These are phyloP conservation scores for Fomitopsis betulina DNA, from an alignment of 1,284 basidiomycete genomes.

Conservation along the genomic window DNA sequence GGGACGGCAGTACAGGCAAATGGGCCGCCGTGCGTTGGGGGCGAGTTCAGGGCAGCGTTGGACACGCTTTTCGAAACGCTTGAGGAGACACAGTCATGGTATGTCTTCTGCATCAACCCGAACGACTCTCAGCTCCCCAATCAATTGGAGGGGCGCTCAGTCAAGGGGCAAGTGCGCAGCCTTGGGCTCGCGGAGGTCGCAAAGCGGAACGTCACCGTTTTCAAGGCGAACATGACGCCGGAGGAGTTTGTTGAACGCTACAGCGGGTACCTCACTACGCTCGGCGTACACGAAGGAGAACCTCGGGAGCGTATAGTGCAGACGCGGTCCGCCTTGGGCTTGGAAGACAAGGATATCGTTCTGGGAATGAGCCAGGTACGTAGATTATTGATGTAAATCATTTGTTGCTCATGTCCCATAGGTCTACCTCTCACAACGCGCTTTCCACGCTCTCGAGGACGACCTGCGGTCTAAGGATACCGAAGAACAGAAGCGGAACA, in stretches of 20 bases:
- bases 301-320: slow-evolving; percentile 53
- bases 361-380: slow-evolving; percentile 77
- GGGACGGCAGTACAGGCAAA: slow-evolving; percentile 26
- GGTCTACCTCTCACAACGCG: slow-evolving; percentile 87
- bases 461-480: slow-evolving; percentile 77
- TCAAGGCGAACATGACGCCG: slow-evolving; percentile 83
- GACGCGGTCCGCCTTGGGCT: slow-evolving; percentile 56
- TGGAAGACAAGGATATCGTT: slow-evolving; percentile 75
- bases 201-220: slow-evolving; percentile 60
- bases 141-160: slow-evolving; percentile 87
- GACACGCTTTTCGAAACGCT: slow-evolving; percentile 87
- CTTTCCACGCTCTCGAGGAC: slow-evolving; percentile 91
- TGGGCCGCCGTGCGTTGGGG: slow-evolving; percentile 71
- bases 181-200: slow-evolving; percentile 80
- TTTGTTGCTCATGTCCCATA: slow-evolving; percentile 27
- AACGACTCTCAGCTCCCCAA: slow-evolving; percentile 94
- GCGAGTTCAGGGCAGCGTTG: slow-evolving; percentile 82
- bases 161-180: slow-evolving; percentile 90
- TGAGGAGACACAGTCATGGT: slow-evolving; percentile 90
- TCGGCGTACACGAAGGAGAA: slow-evolving; percentile 47
- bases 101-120: slow-evolving; percentile 88
- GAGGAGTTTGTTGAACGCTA: slow-evolving; percentile 89
- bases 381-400: slow-evolving; percentile 3
- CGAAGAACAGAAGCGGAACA: slow-evolving; percentile 79
- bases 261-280: slow-evolving; percentile 47